Evolutionary conservation across 1,284 basidiomycete species (phyloP), one percentile per base, ranked within the genome.

Genomic region (Cutaneotrichosporon mucoides): DNA sequence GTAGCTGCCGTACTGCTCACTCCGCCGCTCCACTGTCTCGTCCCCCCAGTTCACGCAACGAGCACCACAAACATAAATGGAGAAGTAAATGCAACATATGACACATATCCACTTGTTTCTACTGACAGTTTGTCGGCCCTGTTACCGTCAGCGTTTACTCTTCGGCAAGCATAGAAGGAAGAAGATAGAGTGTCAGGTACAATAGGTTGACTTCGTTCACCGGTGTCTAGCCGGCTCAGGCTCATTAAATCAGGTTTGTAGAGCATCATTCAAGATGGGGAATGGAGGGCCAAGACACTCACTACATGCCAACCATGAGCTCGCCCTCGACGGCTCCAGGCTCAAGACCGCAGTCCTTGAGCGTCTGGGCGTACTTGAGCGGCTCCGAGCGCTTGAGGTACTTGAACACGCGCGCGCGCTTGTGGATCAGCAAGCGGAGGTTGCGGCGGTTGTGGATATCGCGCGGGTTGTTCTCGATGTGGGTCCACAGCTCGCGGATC

Each of bases 281-380:
- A 40, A 50, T 44, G 36, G 36, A 7, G n/a, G 13, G 1, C 7
- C 5, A 51, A 13, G 8, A 13, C 50, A 54, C 42, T 65, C 34
- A 64, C 62, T 61, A 64, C 55, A 68, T 60, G 50, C 60, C 57
- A 38, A 90, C 82, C 58, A 87, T 82, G 43, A 96, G 79, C 74
- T 97, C 93, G 49, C 93, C 93, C 78, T 96, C 92, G 5, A 97
- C 90, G 33, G 87, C 86, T 64, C 83, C 82, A 24, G 85, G 82
- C 67, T 92, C 87, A 49, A 97, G 75, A 2, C 88, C 94, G 36
- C 95, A 80, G 59, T 87, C 85, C 40, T 83, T 81, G 57, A 98
- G 81, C 40, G 91, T 76, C 15, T 76, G 79, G 61, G 90, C 86
- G 72, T 95, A 97, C 57, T 89, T 84, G 61, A 84, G 82, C 50